Conservation (phyloP, 2,329 filamentous ascomycete genomes). For the Colletotrichum caudatum region DNA sequence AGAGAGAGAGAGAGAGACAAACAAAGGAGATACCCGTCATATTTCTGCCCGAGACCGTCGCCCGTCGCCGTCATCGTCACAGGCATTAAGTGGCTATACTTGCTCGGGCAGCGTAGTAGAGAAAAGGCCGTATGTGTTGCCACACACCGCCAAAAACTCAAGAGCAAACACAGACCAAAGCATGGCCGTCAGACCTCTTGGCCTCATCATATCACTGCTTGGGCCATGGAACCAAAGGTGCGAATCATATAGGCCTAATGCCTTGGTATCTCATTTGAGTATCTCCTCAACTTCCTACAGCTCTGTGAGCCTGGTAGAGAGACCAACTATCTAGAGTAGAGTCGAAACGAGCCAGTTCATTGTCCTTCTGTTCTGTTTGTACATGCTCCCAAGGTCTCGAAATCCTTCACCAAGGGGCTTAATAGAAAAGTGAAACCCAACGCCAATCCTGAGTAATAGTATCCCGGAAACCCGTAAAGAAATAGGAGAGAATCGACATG, state of each 20-base stretch:
- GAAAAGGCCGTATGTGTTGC: neutral
- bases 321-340: conserved; percentile 25
- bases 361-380: conserved; percentile 23
- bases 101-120: neutral
- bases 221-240: neutral
- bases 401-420: conserved; percentile 13
- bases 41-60: neutral
- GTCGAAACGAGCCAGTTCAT: conserved; percentile 16
- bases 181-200: neutral
- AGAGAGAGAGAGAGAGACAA: neutral
- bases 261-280: conserved; percentile 33
- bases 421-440: conserved; percentile 15
- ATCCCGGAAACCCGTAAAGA: neutral
- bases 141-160: neutral
- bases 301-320: conserved; percentile 13
- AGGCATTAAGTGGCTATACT: neutral
- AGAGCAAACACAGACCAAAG: neutral
- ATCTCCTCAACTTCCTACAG: conserved; percentile 16
- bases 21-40: conserved; percentile 34
- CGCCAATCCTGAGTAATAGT: conserved; percentile 14
- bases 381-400: conserved; percentile 12
- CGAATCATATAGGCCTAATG: conserved; percentile 23
- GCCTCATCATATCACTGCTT: neutral
- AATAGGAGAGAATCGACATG: neutral
- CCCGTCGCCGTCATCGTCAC: neutral